A percentile compares a stretch with the other conserved stretches of the same genome.
Evolutionary conservation across 139 green algal genomes (phyloP).

Genomic region (Chloropicon primus): DNA sequence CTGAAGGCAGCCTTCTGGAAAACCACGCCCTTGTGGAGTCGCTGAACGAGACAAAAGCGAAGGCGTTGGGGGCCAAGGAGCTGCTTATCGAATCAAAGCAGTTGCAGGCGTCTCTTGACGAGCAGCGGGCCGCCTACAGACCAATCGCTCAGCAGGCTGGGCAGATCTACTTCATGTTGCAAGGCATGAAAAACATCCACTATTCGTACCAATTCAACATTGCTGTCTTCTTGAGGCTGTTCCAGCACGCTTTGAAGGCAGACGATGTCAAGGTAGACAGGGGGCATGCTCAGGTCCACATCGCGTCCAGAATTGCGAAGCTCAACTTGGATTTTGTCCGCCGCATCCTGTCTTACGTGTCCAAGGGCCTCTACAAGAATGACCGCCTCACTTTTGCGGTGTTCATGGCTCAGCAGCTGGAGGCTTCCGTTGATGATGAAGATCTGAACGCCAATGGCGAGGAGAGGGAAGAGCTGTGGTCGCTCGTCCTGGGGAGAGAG

Average conservation of each 20-base stretch:
- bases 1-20: constrained; percentile 53
- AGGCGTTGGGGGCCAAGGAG: constrained; percentile 10
- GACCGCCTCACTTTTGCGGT: constrained; percentile 59
- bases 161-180: constrained; percentile 53
- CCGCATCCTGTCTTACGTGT: constrained; percentile 41
- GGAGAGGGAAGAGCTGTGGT: not conserved
- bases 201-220: constrained; percentile 66
- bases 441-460: not conserved
- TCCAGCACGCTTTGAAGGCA: constrained; percentile 19
- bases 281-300: not conserved
- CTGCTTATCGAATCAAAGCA: not conserved
- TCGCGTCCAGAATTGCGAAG: constrained; percentile 25
- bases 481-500: not conserved
- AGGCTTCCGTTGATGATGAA: not conserved
- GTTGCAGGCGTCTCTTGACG: constrained; percentile 32
- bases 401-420: constrained; percentile 28
- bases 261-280: constrained; percentile 15
- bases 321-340: constrained; percentile 33
- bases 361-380: constrained; percentile 52
- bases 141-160: constrained; percentile 39
- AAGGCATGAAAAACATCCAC: constrained; percentile 41
- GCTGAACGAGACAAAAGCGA: constrained; percentile 60
- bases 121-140: constrained; percentile 45
- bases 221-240: constrained; percentile 18
- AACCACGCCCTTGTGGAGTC: constrained; percentile 55